Conservation (phyloP, 306 rosid genomes). For the Vachellia collinsii region DNA sequence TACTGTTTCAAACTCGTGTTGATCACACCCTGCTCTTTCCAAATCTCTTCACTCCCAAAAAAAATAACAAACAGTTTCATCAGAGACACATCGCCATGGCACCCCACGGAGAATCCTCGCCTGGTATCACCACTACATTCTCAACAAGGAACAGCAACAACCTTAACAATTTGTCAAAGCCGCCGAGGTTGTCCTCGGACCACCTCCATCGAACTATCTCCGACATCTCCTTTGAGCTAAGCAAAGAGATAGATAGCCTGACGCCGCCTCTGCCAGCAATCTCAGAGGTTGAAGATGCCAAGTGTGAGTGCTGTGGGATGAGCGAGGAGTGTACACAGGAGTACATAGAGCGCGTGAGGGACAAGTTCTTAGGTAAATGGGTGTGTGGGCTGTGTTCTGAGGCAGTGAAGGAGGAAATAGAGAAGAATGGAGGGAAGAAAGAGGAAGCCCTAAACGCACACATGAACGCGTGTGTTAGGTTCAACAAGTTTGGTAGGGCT, state of each 20-base stretch:
- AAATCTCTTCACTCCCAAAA: not conserved
- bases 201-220: constrained; percentile 74
- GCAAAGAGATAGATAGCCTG: constrained; percentile 46
- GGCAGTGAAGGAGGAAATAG: constrained; percentile 90
- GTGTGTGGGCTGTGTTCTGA: constrained; percentile 87
- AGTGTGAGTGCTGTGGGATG: constrained; percentile 97
- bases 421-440: constrained; percentile 75
- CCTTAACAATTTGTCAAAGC: constrained; percentile 39
- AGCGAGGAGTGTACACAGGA: constrained; percentile 87
- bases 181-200: constrained; percentile 58
- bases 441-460: constrained; percentile 77
- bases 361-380: constrained; percentile 70
- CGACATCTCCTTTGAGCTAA: constrained; percentile 72
- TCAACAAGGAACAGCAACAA: constrained; percentile 40
- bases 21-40: no score
- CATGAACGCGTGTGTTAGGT: constrained; percentile 79
- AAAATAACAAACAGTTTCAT: not conserved
- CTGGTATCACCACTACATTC: constrained; percentile 23
- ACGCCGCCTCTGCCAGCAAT: constrained; percentile 54
- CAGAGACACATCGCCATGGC: constrained; percentile 49
- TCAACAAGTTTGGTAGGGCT: constrained; percentile 81
- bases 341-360: constrained; percentile 71
- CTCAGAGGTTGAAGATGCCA: constrained; percentile 78
- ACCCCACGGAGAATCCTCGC: constrained; percentile 73
- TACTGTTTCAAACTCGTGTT: constrained; percentile 13